Percentiles rank a stretch among this genome's conserved stretches.
These are phyloP conservation scores for Exophiala dermatitidis DNA, from an alignment of 2,329 filamentous ascomycete genomes.

Conservation along the genomic window DNA sequence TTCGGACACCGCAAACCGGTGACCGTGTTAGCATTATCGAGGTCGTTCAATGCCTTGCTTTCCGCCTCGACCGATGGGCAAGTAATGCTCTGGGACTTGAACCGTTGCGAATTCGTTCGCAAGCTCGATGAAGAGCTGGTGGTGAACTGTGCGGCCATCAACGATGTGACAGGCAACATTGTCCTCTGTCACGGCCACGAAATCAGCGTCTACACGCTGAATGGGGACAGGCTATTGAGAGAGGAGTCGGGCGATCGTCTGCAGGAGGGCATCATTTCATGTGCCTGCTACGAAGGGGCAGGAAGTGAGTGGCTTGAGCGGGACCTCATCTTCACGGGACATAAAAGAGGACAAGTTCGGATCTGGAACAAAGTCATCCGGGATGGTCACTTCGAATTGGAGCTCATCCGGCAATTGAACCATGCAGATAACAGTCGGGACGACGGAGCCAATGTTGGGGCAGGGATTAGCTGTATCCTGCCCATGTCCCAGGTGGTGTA, in stretches of 20 bases:
- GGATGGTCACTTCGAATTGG: conserved; percentile 64
- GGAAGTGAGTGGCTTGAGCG: conserved; percentile 88
- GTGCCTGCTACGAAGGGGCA: conserved; percentile 86
- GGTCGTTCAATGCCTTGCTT: conserved; percentile 80
- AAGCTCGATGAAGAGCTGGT: conserved; percentile 55
- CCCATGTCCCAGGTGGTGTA: conserved; percentile 79
- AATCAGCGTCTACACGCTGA: conserved; percentile 75
- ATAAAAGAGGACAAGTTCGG: conserved; percentile 75
- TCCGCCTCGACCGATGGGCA: conserved; percentile 76
- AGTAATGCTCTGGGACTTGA: conserved; percentile 88
- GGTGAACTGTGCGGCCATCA: conserved; percentile 66
- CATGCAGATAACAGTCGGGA: conserved; percentile 64
- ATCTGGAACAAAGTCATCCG: conserved; percentile 45
- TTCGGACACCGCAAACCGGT: conserved; percentile 87
- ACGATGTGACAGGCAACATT: conserved; percentile 85
- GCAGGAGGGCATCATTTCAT: conserved; percentile 72
- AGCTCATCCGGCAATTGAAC: conserved; percentile 73
- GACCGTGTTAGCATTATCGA: conserved; percentile 72
- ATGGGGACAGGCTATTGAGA: conserved; percentile 73
- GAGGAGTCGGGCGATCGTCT: conserved; percentile 67
- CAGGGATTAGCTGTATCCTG: conserved; percentile 76
- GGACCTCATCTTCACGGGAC: conserved; percentile 81
- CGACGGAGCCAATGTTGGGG: conserved; percentile 48
- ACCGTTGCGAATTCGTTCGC: conserved; percentile 77
- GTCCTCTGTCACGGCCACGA: conserved; percentile 71